These are phyloP conservation scores for Fusarium piperis DNA, from an alignment of 2,329 filamentous ascomycete species.

Conservation along the genomic window DNA sequence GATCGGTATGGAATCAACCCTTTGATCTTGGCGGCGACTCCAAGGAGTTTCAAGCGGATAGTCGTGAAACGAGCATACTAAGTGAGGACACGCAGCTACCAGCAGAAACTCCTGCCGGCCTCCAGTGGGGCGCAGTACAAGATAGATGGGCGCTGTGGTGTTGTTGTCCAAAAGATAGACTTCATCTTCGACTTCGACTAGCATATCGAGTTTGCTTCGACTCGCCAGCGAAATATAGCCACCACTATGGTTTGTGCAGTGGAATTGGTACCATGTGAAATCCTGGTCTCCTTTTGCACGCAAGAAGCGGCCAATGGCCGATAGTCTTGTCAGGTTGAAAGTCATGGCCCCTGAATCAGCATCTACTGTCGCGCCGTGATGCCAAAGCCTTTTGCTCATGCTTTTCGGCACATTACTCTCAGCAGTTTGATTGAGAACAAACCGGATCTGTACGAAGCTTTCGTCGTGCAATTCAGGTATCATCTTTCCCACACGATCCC, in stretches of 20 bases:
- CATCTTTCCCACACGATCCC: background rate
- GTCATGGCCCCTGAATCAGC: background rate
- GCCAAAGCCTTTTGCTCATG: background rate
- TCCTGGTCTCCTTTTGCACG: background rate
- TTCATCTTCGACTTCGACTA: background rate
- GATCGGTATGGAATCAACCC: background rate
- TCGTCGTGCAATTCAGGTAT: background rate
- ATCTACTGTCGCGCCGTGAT: background rate
- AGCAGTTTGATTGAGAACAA: background rate
- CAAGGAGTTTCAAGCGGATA: background rate
- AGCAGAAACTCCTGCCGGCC: background rate
- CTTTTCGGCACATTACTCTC: background rate
- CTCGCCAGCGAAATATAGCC: background rate
- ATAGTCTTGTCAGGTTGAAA: background rate
- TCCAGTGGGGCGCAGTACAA: background rate
- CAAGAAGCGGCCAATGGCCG: background rate
- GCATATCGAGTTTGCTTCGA: background rate
- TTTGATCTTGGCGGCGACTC: background rate
- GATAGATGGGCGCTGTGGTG: background rate
- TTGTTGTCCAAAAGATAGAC: background rate
- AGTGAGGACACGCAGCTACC: background rate
- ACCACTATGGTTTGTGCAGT: background rate
- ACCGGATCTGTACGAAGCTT: background rate
- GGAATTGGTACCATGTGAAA: background rate
- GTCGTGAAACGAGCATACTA: background rate